Evolutionary conservation across 306 rosid genomes (phyloP).

Genomic region (Chamaecrista fasciculata): DNA sequence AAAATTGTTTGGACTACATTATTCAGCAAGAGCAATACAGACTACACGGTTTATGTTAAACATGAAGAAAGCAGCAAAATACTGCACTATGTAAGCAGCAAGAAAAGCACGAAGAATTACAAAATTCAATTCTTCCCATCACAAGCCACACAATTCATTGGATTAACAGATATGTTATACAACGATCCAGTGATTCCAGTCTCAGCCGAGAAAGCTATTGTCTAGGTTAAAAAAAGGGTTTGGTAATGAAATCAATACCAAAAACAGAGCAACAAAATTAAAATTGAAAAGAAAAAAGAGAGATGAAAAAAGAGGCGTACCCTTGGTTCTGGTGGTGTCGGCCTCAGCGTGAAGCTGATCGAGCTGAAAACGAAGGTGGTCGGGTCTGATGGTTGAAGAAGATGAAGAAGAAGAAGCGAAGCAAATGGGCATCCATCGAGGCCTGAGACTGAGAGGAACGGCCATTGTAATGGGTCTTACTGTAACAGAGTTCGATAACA

Average conservation of each 20-base stretch:
- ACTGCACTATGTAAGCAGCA: too few species aligned
- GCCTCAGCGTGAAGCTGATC: conserved; percentile 81
- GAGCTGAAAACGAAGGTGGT: conserved; percentile 67
- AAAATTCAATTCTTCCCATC: not conserved
- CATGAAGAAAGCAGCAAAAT: not conserved
- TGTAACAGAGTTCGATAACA: conserved; percentile 39
- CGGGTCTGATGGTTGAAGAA: conserved; percentile 39
- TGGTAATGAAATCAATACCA: not conserved
- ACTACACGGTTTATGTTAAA: not conserved
- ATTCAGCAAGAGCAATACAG: not conserved
- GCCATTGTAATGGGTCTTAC: conserved; percentile 39
- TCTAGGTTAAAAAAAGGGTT: not conserved
- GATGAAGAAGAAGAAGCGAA: conserved; percentile 32
- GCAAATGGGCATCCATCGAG: conserved; percentile 35
- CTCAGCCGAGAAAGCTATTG: not conserved
- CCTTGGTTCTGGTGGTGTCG: conserved; percentile 61
- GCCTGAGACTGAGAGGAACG: conserved; percentile 35
- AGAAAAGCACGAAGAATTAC: too few species aligned
- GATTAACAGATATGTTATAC: not conserved
- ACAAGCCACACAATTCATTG: not conserved
- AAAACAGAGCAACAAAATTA: not conserved
- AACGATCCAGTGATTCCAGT: not conserved
- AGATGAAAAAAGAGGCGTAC: conserved; percentile 25
- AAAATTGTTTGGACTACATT: not conserved
- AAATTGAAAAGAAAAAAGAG: not conserved